Percentiles rank a stretch among this genome's conserved stretches.
Conservation (phyloP, 148 eudicot genomes). For the Arctostaphylos glauca region DNA sequence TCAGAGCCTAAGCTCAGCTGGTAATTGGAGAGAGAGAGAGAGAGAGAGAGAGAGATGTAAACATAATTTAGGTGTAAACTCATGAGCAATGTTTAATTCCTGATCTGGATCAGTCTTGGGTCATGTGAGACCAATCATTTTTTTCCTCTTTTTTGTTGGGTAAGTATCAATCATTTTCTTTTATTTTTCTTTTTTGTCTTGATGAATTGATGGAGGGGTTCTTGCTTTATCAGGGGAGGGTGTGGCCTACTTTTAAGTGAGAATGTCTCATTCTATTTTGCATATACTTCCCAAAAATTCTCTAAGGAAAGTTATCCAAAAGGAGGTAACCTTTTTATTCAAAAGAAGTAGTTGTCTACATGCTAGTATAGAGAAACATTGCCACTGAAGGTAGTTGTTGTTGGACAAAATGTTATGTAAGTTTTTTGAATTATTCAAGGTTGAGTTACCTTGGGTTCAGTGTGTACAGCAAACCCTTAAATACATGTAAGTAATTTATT, state of each 20-base stretch:
- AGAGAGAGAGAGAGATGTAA: constrained; percentile 9
- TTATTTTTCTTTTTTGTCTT: background rate
- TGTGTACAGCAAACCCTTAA: no score
- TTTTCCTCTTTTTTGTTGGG: constrained; percentile 4
- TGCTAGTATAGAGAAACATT: background rate
- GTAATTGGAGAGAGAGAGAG: constrained; percentile 15
- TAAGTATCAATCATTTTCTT: background rate
- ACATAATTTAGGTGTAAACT: background rate
- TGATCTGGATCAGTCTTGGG: constrained; percentile 27
- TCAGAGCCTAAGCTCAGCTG: constrained; percentile 57
- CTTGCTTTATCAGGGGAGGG: constrained; percentile 12
- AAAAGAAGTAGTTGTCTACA: constrained; percentile 22
- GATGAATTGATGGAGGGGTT: constrained; percentile 13
- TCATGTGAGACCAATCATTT: constrained; percentile 56
- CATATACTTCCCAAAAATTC: background rate
- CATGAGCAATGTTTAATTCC: background rate
- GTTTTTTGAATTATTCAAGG: no score
- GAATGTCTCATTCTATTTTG: constrained; percentile 1
- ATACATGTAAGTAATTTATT: no score
- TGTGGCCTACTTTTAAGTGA: background rate
- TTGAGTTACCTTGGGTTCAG: no score
- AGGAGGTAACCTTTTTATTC: constrained; percentile 20
- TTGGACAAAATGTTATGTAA: no score
- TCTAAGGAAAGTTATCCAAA: constrained; percentile 27
- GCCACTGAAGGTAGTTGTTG: background rate